A percentile compares a stretch with the other conserved stretches of the same genome.
Conservation (phyloP, 176 grass and related monocot genomes). For the Carex cristatella region DNA sequence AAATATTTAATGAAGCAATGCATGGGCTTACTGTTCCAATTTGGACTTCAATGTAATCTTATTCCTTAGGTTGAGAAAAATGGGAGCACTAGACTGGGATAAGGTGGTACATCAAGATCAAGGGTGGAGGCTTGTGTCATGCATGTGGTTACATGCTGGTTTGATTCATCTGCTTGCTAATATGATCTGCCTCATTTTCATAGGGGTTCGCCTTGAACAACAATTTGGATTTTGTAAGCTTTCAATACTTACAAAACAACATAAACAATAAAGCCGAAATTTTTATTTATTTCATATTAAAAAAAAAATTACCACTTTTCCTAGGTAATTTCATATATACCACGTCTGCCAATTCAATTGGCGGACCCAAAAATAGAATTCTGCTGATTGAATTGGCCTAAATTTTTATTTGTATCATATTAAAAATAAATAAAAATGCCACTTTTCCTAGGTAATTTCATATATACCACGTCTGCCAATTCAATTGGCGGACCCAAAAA, state of each 20-base stretch:
- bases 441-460: too few species aligned
- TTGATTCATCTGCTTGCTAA: constrained; percentile 74
- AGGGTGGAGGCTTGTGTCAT: constrained; percentile 68
- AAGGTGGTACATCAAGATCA: constrained; percentile 51
- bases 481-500: too few species aligned
- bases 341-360: too few species aligned
- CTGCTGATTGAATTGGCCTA: too few species aligned
- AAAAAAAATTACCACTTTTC: too few species aligned
- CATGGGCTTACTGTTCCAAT: neutral
- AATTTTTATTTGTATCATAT: too few species aligned
- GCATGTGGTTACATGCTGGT: constrained; percentile 79
- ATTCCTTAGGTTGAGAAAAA: constrained; percentile 44
- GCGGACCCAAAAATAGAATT: too few species aligned
- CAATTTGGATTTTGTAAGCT: constrained; percentile 89
- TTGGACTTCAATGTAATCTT: neutral
- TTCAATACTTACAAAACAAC: neutral
- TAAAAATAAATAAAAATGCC: too few species aligned
- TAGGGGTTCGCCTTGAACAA: constrained; percentile 78
- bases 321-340: too few species aligned
- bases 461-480: too few species aligned
- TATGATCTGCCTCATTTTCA: constrained; percentile 73
- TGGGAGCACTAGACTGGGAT: constrained; percentile 60
- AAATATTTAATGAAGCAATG: neutral
- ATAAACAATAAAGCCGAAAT: neutral
- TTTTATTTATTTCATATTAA: too few species aligned